Evolutionary conservation across 2,329 filamentous ascomycete genomes (phyloP).

Genomic region (Penicillium sp.): DNA sequence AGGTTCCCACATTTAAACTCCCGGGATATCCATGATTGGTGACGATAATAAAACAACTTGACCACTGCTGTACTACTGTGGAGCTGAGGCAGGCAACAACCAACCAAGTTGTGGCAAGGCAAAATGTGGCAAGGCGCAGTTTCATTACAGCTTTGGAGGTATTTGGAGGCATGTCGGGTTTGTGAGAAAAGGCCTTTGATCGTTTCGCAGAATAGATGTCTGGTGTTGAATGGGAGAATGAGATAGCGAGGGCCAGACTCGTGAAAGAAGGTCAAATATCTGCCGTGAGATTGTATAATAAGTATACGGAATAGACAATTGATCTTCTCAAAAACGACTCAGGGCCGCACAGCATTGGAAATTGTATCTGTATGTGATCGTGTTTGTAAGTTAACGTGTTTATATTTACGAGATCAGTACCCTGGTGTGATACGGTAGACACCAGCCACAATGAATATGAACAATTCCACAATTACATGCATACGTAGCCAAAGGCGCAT

Average conservation of each 20-base stretch:
- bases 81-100: constrained; percentile 5
- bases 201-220: neutral
- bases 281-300: neutral
- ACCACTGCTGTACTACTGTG: neutral
- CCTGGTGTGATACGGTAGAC: neutral
- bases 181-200: neutral
- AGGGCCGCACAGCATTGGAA: neutral
- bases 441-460: neutral
- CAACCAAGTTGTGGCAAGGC: constrained; percentile 6
- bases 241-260: neutral
- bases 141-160: neutral
- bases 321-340: neutral
- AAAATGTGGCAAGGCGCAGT: constrained; percentile 3
- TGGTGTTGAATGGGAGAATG: neutral
- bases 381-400: neutral
- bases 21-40: neutral
- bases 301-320: neutral
- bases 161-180: neutral
- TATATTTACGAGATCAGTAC: neutral
- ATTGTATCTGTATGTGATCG: neutral
- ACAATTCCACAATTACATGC: neutral
- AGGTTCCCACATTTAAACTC: neutral
- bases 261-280: neutral
- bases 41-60: neutral
- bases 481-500: neutral